Conservation (phyloP, 805 yeast genomes). For the Yamadazyma sp. region DNA sequence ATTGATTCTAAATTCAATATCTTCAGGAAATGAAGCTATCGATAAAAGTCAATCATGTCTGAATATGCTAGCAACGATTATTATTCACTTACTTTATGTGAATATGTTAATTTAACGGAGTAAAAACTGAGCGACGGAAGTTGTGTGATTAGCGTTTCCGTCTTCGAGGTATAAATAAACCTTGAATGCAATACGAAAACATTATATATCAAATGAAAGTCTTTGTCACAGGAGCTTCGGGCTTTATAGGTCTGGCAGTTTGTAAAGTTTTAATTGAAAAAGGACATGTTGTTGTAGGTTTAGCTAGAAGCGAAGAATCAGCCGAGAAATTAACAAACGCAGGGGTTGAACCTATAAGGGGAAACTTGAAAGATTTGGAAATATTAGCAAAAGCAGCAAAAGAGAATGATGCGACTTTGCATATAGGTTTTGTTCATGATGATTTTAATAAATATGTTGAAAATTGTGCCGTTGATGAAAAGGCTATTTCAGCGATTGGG, state of each 20-base stretch:
- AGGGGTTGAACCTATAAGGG: slow-evolving; percentile 25
- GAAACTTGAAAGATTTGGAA: slow-evolving; percentile 26
- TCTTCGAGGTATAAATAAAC: too few relatives aligned
- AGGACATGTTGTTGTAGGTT: slow-evolving; percentile 25
- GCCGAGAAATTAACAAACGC: slow-evolving; percentile 14
- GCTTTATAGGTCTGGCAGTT: slow-evolving; percentile 27
- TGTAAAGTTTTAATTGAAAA: slow-evolving; percentile 16
- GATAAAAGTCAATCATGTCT: too few relatives aligned
- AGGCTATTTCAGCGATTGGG: slow-evolving; percentile 23
- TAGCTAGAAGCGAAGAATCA: slow-evolving; percentile 29
- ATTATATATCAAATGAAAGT: slow-evolving; percentile 23
- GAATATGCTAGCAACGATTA: too few relatives aligned
- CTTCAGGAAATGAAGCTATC: too few relatives aligned
- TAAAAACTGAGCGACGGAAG: too few relatives aligned
- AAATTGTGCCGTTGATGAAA: slow-evolving; percentile 19
- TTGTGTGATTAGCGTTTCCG: too few relatives aligned
- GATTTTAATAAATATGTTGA: slow-evolving; percentile 12
- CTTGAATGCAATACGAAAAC: too few relatives aligned
- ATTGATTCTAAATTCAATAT: too few relatives aligned
- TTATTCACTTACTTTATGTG: too few relatives aligned
- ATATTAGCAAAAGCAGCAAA: slow-evolving; percentile 22
- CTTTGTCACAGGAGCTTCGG: slow-evolving; percentile 36
- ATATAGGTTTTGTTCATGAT: slow-evolving; percentile 34
- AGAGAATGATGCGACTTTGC: slow-evolving; percentile 35
- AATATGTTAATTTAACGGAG: too few relatives aligned